Base-by-base conservation (phyloP, 495 filamentous ascomycete species). In the Elasticomyces elasticus region DNA sequence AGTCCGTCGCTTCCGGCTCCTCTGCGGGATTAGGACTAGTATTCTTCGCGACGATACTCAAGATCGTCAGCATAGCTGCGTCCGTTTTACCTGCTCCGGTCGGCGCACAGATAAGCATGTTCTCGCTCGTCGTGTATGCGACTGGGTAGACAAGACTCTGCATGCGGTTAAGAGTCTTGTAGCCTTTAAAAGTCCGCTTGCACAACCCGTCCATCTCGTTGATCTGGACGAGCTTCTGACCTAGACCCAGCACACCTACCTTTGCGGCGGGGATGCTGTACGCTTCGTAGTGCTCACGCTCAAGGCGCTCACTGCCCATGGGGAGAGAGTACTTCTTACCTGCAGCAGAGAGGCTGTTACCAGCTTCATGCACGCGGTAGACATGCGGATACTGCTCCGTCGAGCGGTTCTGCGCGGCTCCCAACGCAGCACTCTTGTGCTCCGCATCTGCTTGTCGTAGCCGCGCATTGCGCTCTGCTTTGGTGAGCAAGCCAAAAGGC, bases 81-180 rank as follows among this genome's bases (percentile, higher is more conserved):
- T 99, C 94, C 7, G 92, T 99, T 74, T 99, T 99, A 81, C 92
- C 82, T 43, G 92, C 92, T 81, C 92, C 92, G 56, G 92, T 99
- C 1, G 92, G 92, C 12, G 92, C 92, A 70, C 92, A 99, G 50
- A 99, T 92, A 28, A 99, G 77, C 90, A 99, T 95, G 65, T 99
- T 99, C 69, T 97, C 92, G 64, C 78, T 95, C 5, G 87, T 94
- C 64, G 84, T 84, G 69, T 99, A 99, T 1, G 91, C 92, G 2
- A 99, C 89, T 2, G 90, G 88, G 66, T 94, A 95, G 4, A 96
- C 85, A 46, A 99, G 69, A 60, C 89, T 96, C 71, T 99, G 92
- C 92, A 99, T 99, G 22, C 92, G 82, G 63, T 99, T 99, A 46
- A 99, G 74, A 0, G 83, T 67, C 68, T 89, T 91, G 70, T 99